Evolutionary conservation across 192 early-diverging fungal genomes (phyloP).

Genomic region (Mortierella antarctica): DNA sequence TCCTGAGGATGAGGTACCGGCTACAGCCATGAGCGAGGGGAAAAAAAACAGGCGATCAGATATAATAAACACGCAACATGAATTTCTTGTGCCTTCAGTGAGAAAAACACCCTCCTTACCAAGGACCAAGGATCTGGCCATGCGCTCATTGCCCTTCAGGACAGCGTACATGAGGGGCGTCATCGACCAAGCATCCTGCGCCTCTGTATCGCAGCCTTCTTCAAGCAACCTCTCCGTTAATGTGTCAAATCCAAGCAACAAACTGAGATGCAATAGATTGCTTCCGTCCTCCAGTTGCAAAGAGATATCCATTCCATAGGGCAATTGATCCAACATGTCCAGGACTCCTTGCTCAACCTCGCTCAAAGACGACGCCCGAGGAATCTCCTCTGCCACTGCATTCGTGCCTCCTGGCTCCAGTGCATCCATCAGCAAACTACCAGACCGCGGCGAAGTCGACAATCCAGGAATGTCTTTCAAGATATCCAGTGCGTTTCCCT

Average conservation of each 20-base stretch:
- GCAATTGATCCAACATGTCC: constrained; percentile 19
- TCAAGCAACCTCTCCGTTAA: constrained; percentile 22
- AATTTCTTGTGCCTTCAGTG: neutral
- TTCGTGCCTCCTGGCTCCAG: neutral
- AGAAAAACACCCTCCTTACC: constrained; percentile 12
- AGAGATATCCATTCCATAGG: constrained; percentile 30
- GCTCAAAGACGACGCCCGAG: constrained; percentile 12
- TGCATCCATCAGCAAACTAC: constrained; percentile 13
- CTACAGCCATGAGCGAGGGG: neutral
- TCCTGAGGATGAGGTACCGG: constrained; percentile 37
- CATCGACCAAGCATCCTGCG: constrained; percentile 26
- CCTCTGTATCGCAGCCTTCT: constrained; percentile 43
- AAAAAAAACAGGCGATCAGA: neutral
- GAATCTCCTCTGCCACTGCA: neutral
- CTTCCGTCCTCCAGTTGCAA: constrained; percentile 48
- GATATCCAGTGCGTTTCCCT: constrained; percentile 30
- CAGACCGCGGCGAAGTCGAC: constrained; percentile 16
- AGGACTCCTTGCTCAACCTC: constrained; percentile 35
- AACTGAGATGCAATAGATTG: constrained; percentile 36
- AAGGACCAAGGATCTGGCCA: constrained; percentile 18
- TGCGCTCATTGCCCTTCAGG: constrained; percentile 30
- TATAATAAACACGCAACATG: neutral
- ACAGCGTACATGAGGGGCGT: constrained; percentile 45
- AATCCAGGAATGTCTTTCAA: constrained; percentile 34
- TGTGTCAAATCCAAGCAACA: constrained; percentile 18